Percentiles rank a stretch among this genome's conserved stretches.
These are phyloP conservation scores for Evansstolkia leycettana DNA, from an alignment of 495 filamentous ascomycete genomes.

Conservation along the genomic window DNA sequence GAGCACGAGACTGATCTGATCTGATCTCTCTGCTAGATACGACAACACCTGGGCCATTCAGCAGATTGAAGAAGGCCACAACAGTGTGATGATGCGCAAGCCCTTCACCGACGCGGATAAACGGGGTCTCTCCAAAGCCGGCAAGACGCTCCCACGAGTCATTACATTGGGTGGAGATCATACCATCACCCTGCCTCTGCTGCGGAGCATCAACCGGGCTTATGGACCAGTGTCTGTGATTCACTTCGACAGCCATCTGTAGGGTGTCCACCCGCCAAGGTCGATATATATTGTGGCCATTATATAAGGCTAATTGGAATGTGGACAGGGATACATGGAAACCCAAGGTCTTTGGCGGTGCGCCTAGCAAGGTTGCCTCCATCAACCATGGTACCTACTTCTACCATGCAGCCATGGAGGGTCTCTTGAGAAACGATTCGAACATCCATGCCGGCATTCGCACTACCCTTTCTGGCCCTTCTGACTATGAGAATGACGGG, in stretches of 20 bases:
- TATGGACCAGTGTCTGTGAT: slow-evolving; percentile 59
- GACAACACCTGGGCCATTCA: slow-evolving; percentile 66
- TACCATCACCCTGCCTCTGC: slow-evolving; percentile 49
- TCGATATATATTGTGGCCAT: too few species aligned
- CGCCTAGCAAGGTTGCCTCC: slow-evolving; percentile 48
- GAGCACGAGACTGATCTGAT: not conserved
- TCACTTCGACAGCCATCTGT: slow-evolving; percentile 63
- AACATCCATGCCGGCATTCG: slow-evolving; percentile 84
- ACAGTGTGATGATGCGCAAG: slow-evolving; percentile 38
- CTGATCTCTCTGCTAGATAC: slow-evolving; percentile 20
- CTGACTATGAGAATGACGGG: slow-evolving; percentile 71
- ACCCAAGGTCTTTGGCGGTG: slow-evolving; percentile 59
- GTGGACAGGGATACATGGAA: slow-evolving; percentile 44
- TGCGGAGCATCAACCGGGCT: slow-evolving; percentile 51
- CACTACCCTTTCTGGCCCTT: slow-evolving; percentile 56
- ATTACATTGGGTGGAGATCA: slow-evolving; percentile 60
- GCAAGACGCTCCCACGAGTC: slow-evolving; percentile 46
- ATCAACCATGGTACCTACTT: slow-evolving; percentile 84
- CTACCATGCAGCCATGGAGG: slow-evolving; percentile 56
- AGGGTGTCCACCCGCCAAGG: slow-evolving; percentile 10
- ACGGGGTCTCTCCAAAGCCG: slow-evolving; percentile 37
- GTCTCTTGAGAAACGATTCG: slow-evolving; percentile 64
- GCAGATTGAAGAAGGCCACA: slow-evolving; percentile 58
- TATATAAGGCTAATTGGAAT: slow-evolving; percentile 1
- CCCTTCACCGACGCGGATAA: slow-evolving; percentile 34